Percentiles rank a stretch among this genome's conserved stretches.
These are phyloP conservation scores for Nemania sp. DNA, from an alignment of 2,329 filamentous ascomycete species.

Conservation along the genomic window DNA sequence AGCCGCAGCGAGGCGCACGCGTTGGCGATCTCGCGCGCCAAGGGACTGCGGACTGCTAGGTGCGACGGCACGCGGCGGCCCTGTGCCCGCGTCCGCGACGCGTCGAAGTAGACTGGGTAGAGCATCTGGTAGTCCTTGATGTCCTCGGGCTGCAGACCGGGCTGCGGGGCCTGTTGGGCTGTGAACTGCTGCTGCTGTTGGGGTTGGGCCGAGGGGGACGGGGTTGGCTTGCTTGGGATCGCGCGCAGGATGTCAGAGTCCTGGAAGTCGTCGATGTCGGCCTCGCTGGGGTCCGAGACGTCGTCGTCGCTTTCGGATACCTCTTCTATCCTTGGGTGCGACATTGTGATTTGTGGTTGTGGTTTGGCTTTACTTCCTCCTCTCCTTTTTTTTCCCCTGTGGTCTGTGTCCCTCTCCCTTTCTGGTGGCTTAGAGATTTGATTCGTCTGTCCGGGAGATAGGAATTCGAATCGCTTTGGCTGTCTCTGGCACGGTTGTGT, in stretches of 20 bases:
- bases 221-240: conserved; percentile 43
- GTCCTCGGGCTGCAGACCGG: conserved; percentile 52
- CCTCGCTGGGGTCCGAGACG: conserved; percentile 82
- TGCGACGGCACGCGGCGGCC: conserved; percentile 77
- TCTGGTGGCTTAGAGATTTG: no score
- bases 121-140: conserved; percentile 84
- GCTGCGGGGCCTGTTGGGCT: conserved; percentile 40
- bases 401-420: not conserved
- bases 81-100: conserved; percentile 70
- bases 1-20: conserved; percentile 77
- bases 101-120: conserved; percentile 96
- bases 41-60: conserved; percentile 79
- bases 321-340: conserved; percentile 89
- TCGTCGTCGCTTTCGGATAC: conserved; percentile 74
- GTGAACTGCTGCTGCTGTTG: conserved; percentile 19
- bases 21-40: conserved; percentile 86
- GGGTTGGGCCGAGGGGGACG: conserved; percentile 39
- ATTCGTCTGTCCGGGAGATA: no score
- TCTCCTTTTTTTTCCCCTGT: not conserved
- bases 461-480: not conserved
- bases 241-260: conserved; percentile 61
- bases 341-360: conserved; percentile 58
- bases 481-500: not conserved
- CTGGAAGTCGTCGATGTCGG: conserved; percentile 71
- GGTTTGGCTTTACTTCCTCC: not conserved